Evolutionary conservation across 495 filamentous ascomycete genomes (phyloP).

Genomic region (Tuber microsphaerosporum): DNA sequence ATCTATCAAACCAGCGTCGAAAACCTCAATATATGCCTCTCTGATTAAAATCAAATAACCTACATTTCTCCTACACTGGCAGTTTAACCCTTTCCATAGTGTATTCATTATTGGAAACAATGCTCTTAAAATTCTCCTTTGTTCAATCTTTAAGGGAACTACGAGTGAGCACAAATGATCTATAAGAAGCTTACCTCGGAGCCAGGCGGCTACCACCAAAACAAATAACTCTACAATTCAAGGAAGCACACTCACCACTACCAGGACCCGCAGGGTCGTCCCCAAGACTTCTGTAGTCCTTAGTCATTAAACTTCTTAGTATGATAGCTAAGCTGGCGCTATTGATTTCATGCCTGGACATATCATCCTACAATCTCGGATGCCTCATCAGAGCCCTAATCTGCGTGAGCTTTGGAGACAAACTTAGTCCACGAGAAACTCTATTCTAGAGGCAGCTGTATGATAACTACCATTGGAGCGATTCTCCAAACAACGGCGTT

Average conservation of each 20-base stretch:
- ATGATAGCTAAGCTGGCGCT: background rate
- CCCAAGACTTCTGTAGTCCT: background rate
- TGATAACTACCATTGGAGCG: slow-evolving; percentile 65
- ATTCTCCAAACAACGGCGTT: slow-evolving; percentile 58
- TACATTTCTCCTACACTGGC: too few species aligned
- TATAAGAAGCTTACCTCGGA: background rate
- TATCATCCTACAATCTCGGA: slow-evolving; percentile 65
- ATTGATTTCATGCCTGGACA: slow-evolving; percentile 50
- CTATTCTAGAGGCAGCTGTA: slow-evolving; percentile 57
- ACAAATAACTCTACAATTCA: background rate
- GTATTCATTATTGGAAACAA: too few species aligned
- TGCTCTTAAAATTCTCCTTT: too few species aligned
- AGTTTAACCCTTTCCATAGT: too few species aligned
- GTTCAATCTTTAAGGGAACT: too few species aligned
- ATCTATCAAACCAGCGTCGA: too few species aligned
- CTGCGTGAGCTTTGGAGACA: slow-evolving; percentile 64
- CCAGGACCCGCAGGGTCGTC: background rate
- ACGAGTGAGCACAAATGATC: too few species aligned
- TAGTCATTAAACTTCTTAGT: background rate
- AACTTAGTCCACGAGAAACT: slow-evolving; percentile 61
- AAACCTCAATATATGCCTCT: too few species aligned
- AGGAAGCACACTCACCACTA: background rate
- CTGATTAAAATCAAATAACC: too few species aligned
- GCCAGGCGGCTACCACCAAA: background rate
- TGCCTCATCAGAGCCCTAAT: slow-evolving; percentile 65